Percentiles rank a stretch among this genome's conserved stretches.
phyloP scores from a whole-genome alignment of 2,329 filamentous ascomycete species.

The Teratosphaeria nubilosa region DNA sequence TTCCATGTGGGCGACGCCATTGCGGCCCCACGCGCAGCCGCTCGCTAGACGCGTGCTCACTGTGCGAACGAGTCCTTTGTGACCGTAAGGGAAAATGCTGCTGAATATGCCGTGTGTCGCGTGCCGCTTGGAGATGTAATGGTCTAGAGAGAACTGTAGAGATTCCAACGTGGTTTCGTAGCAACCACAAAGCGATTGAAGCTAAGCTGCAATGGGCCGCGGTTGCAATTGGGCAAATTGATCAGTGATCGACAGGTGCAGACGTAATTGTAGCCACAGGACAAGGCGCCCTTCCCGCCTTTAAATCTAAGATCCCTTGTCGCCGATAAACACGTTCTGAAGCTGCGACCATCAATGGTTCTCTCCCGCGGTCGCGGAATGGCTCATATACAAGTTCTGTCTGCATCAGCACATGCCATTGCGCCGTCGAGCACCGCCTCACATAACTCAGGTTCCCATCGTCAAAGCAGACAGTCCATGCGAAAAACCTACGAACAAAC shows the following conservation, averaged over 20 bases:
- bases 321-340: background rate
- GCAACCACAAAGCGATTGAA: background rate
- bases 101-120: background rate
- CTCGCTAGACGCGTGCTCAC: background rate
- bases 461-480: background rate
- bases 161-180: too few relatives aligned
- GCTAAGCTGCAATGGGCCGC: background rate
- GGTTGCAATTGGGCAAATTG: background rate
- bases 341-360: background rate
- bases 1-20: background rate
- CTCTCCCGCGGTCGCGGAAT: background rate
- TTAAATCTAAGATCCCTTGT: background rate
- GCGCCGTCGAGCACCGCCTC: background rate
- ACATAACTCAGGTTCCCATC: background rate
- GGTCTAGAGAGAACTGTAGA: background rate
- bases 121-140: background rate
- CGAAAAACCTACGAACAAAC: background rate
- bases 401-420: background rate
- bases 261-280: background rate
- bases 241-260: background rate
- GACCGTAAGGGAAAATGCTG: background rate
- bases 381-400: background rate
- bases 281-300: background rate
- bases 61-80: background rate
- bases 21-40: background rate